These are phyloP conservation scores for Rhizopogon vinicolor DNA, from an alignment of 768 basidiomycete genomes.

Conservation along the genomic window DNA sequence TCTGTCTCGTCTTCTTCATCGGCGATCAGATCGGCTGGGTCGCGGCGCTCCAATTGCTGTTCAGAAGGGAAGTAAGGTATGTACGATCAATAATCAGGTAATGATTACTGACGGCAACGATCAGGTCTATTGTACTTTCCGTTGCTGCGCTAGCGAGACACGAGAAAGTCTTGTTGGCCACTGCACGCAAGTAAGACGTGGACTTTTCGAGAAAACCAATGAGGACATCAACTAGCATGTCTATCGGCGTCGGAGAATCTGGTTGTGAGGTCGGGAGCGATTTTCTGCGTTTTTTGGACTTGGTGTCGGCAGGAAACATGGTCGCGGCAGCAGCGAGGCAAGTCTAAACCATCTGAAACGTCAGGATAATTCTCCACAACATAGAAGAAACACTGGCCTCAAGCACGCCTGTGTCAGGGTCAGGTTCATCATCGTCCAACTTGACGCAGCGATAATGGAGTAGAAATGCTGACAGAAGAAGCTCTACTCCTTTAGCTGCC, in stretches of 20 bases:
- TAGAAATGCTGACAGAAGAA: conserved; percentile 66
- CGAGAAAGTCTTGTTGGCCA: conserved; percentile 78
- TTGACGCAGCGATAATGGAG: conserved; percentile 70
- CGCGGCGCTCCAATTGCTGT: conserved; percentile 81
- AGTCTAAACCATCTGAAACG: conserved; percentile 34
- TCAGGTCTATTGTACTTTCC: conserved; percentile 71
- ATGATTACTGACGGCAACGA: conserved; percentile 62
- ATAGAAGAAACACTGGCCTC: conserved; percentile 42
- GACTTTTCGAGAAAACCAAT: conserved; percentile 87
- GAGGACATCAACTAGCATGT: conserved; percentile 83
- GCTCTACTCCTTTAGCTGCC: conserved; percentile 57
- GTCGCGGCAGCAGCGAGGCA: conserved; percentile 55
- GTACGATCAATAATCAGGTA: neutral
- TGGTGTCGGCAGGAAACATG: conserved; percentile 40
- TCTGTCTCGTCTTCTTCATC: conserved; percentile 40
- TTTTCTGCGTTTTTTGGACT: conserved; percentile 39
- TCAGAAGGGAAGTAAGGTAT: conserved; percentile 1
- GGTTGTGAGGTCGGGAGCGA: conserved; percentile 21
- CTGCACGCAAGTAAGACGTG: conserved; percentile 71
- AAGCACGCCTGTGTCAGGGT: conserved; percentile 48
- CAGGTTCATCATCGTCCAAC: conserved; percentile 41
- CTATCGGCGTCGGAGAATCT: conserved; percentile 58
- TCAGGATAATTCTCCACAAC: neutral
- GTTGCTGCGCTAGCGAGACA: conserved; percentile 63
- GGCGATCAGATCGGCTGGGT: conserved; percentile 48